A percentile compares a stretch with the other conserved stretches of the same genome.
These are phyloP conservation scores for Alternaria dauci DNA, from an alignment of 2,329 filamentous ascomycete genomes.

Conservation along the genomic window DNA sequence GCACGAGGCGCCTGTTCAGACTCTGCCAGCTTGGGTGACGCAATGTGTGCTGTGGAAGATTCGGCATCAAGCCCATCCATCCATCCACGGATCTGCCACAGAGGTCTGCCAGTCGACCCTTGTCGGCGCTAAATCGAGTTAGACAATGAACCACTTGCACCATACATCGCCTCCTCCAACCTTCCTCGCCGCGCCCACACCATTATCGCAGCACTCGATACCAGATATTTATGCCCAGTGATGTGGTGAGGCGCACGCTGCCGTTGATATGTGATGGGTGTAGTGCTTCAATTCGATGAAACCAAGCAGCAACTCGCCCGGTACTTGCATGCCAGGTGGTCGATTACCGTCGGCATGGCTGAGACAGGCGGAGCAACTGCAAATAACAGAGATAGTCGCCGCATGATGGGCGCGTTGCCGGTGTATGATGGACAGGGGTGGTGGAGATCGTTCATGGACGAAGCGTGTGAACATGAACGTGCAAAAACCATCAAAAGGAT, in stretches of 20 bases:
- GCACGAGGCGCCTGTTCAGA: not conserved
- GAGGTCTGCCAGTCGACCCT: slow-evolving; percentile 15
- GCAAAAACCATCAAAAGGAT: slow-evolving; percentile 16
- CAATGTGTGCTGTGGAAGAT: slow-evolving; percentile 20
- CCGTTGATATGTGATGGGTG: not conserved
- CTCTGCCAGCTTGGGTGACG: slow-evolving; percentile 13
- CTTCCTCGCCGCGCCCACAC: slow-evolving; percentile 28
- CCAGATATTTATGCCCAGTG: not conserved
- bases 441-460: slow-evolving; percentile 19
- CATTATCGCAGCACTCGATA: slow-evolving; percentile 13
- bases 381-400: slow-evolving; percentile 16
- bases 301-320: not conserved
- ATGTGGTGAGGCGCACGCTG: not conserved
- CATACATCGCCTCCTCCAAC: slow-evolving; percentile 37
- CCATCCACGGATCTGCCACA: slow-evolving; percentile 17
- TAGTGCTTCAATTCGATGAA: not conserved
- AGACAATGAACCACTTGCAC: slow-evolving; percentile 19
- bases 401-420: slow-evolving; percentile 12
- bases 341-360: slow-evolving; percentile 4
- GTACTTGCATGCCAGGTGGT: not conserved
- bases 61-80: slow-evolving; percentile 13
- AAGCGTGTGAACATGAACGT: slow-evolving; percentile 20
- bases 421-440: slow-evolving; percentile 18
- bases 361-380: slow-evolving; percentile 15
- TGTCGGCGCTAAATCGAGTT: slow-evolving; percentile 26